Evolutionary conservation across 441 rosid species (phyloP), one percentile per base, ranked within the genome.

Genomic region (Populus tomentosa): DNA sequence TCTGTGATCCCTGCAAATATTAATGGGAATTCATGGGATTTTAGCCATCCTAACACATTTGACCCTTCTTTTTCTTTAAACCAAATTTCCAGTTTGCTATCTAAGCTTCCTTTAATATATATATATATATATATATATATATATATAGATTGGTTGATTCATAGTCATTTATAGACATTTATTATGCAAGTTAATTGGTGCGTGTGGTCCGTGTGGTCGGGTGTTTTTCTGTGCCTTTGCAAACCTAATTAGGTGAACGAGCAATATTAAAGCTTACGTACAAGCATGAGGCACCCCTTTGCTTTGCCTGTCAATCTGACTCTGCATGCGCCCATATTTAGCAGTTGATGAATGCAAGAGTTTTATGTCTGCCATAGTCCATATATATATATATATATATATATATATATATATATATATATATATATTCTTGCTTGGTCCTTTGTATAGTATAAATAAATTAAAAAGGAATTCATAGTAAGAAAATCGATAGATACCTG

Each of bases 21-120:
- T 76, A 76, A 69, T 68, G 68, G 78, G 68, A 76, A 68, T 68
- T 23, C 24, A 26, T 28, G 28, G 28, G 68, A 76, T 28, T 75
- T 75, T 68, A 68, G 78, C 65, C 66, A 46, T 5, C 71, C 63
- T 18, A 72, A 56, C 46, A 20, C 4, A 6, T 35, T 4, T 40
- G 16, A 36, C 24, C 65, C 33, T 2, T 3, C 8, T 1, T 30
- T n/a, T 23, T 33, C 30, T 70, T 10, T 3, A 7, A 2, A 46
- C 14, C 4, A 20, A 68, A 35, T 33, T 0, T 16, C 36, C 38
- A 20, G 11, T n/a, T 69, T 69, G 42, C 72, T 35, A 69, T 1
- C 72, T 69, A 67, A 35, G 26, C 67, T 64, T 64, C 2, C 5
- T 14, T 64, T 24, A 18, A 21, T 64, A 26, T 26, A 26, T 26